Percentiles rank a stretch among this genome's conserved stretches.
Evolutionary conservation across 108 stramenopile genomes (phyloP).

Genomic region (Conticribra guillardii): DNA sequence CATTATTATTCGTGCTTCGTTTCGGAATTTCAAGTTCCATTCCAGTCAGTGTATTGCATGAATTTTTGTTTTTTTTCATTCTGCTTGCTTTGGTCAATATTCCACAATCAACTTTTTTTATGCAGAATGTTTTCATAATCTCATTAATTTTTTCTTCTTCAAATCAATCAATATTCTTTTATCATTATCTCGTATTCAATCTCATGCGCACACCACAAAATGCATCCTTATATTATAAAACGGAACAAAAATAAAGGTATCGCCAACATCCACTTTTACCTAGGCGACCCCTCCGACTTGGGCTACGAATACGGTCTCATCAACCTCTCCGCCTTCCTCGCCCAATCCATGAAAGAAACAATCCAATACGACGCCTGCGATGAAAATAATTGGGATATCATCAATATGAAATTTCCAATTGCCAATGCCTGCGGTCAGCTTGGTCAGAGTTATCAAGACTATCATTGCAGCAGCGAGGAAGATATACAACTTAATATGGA

Average conservation of each 20-base stretch:
- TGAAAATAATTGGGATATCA: conserved; percentile 14
- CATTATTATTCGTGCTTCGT: too few species aligned
- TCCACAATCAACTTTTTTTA: too few species aligned
- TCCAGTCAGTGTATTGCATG: too few species aligned
- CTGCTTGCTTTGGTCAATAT: not conserved
- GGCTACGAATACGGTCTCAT: conserved; percentile 5
- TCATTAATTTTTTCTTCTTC: too few species aligned
- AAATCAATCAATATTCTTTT: too few species aligned
- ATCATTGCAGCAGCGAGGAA: too few species aligned
- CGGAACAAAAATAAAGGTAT: too few species aligned
- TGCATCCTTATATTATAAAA: too few species aligned
- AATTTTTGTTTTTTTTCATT: not conserved
- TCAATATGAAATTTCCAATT: conserved; percentile 24
- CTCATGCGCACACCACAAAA: too few species aligned
- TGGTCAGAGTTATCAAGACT: conserved; percentile 15
- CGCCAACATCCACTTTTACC: not conserved
- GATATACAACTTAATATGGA: not conserved
- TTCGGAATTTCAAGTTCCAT: too few species aligned
- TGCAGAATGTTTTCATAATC: too few species aligned
- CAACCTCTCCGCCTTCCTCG: conserved; percentile 24
- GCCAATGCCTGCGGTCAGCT: conserved; percentile 42
- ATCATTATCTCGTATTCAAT: too few species aligned
- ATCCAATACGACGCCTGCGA: conserved; percentile 29
- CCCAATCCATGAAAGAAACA: conserved; percentile 41
- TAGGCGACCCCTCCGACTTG: not conserved